Conservation (phyloP, 352 stramenopile genomes). For the Phytophthora rubi region DNA sequence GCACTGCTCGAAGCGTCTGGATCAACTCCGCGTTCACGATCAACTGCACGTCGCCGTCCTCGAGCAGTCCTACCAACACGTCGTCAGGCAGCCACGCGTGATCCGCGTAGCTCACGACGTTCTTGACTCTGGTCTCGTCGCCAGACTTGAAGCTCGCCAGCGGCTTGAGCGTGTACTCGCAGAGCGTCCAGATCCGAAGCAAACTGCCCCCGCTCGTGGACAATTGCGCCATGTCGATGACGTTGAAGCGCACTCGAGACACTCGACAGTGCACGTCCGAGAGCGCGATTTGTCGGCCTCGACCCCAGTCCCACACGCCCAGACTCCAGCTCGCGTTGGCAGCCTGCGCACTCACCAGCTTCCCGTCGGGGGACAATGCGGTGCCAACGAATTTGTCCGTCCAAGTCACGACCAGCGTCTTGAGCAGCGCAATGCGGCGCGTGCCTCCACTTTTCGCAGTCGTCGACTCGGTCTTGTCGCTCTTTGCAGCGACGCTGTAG, state of each 20-base stretch:
- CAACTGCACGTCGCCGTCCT: slow-evolving; percentile 77
- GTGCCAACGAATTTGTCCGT: slow-evolving; percentile 60
- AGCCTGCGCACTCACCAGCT: slow-evolving; percentile 67
- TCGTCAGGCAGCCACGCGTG: slow-evolving; percentile 78
- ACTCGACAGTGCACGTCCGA: slow-evolving; percentile 75
- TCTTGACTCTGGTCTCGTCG: slow-evolving; percentile 62
- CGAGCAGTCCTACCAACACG: slow-evolving; percentile 67
- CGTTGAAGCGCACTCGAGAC: slow-evolving; percentile 77
- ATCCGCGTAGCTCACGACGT: slow-evolving; percentile 62
- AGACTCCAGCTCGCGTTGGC: slow-evolving; percentile 65
- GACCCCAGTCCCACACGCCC: slow-evolving; percentile 81
- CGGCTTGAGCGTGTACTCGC: slow-evolving; percentile 71
- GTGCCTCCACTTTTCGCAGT: slow-evolving; percentile 8
- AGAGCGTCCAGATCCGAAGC: slow-evolving; percentile 80
- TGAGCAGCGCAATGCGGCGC: slow-evolving; percentile 39
- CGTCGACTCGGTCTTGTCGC: neutral
- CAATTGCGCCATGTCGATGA: slow-evolving; percentile 79
- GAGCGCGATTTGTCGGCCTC: slow-evolving; percentile 63
- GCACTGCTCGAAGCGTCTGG: slow-evolving; percentile 68
- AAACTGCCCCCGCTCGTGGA: slow-evolving; percentile 73
- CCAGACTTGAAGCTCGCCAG: slow-evolving; percentile 82
- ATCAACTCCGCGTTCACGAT: slow-evolving; percentile 78
- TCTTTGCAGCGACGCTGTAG: slow-evolving; percentile 33
- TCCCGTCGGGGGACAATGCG: slow-evolving; percentile 72
- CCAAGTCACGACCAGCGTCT: slow-evolving; percentile 55